phyloP scores from a whole-genome alignment of 176 grass and related monocot species.

The Lolium perenne region DNA sequence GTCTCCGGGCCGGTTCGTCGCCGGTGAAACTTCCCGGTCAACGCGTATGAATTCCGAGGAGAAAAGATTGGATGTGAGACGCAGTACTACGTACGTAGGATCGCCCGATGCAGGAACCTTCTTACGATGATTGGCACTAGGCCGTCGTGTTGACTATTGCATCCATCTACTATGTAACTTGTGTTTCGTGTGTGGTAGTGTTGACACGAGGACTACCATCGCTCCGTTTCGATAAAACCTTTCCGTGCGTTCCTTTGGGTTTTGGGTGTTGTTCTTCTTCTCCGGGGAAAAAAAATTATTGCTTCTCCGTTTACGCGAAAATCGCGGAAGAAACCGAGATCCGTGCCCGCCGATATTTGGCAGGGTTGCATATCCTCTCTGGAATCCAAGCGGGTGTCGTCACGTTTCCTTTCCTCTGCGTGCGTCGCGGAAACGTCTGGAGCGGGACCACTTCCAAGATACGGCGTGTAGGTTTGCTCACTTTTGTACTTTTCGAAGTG shows the following conservation, averaged over 20 bases:
- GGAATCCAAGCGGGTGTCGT: neutral
- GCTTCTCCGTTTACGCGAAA: too few relatives aligned
- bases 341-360: too few relatives aligned
- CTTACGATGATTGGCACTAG: neutral
- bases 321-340: too few relatives aligned
- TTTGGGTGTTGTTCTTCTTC: too few relatives aligned
- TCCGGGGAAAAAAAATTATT: too few relatives aligned
- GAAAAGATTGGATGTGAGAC: neutral
- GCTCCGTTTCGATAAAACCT: neutral
- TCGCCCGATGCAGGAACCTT: neutral
- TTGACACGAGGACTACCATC: neutral
- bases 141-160: neutral
- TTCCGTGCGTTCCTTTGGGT: too few relatives aligned
- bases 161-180: too few relatives aligned
- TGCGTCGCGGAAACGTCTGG: neutral
- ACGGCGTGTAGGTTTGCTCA: too few relatives aligned
- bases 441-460: too few relatives aligned
- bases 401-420: neutral
- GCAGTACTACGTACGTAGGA: too few relatives aligned
- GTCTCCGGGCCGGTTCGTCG: neutral
- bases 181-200: neutral
- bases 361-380: neutral
- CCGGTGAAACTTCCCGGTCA: neutral
- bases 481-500: too few relatives aligned
- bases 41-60: neutral